These are phyloP conservation scores for Solanum boliviense DNA, from an alignment of 257 asterid genomes.

Conservation along the genomic window DNA sequence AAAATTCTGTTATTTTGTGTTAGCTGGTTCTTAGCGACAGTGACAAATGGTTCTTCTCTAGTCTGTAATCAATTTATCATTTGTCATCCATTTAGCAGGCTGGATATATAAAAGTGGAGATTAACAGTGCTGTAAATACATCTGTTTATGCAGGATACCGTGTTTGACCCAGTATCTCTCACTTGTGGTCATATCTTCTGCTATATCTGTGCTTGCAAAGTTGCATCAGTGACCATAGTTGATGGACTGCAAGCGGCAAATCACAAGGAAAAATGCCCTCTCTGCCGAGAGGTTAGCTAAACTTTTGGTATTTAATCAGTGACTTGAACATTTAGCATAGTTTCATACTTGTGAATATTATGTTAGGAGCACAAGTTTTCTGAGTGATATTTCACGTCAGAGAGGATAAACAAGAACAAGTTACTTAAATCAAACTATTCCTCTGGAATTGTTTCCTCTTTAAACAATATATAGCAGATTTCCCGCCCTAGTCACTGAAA, in stretches of 20 bases:
- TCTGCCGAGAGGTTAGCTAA: slow-evolving; percentile 74
- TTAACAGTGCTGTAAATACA: neutral
- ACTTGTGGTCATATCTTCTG: slow-evolving; percentile 87
- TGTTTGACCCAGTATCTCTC: slow-evolving; percentile 81
- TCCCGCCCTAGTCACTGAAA: neutral
- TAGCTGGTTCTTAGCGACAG: neutral
- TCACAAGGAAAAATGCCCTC: slow-evolving; percentile 51
- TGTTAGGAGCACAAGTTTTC: neutral
- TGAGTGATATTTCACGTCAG: neutral
- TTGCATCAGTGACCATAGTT: slow-evolving; percentile 80
- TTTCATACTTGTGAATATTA: neutral
- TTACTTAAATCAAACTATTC: neutral
- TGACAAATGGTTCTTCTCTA: neutral
- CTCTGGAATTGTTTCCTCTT: neutral
- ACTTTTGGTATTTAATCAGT: neutral
- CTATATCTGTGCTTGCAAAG: slow-evolving; percentile 85
- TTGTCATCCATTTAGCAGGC: neutral
- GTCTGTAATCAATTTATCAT: neutral
- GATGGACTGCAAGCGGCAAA: slow-evolving; percentile 61
- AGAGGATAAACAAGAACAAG: neutral
- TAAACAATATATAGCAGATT: neutral
- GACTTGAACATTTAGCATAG: neutral
- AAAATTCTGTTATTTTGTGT: neutral
- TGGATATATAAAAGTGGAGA: neutral
- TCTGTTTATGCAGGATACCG: slow-evolving; percentile 50